Percentiles rank a stretch among this genome's conserved stretches.
Evolutionary conservation across 208 protist genomes (phyloP).

Genomic region (Acanthamoeba lenticulata): DNA sequence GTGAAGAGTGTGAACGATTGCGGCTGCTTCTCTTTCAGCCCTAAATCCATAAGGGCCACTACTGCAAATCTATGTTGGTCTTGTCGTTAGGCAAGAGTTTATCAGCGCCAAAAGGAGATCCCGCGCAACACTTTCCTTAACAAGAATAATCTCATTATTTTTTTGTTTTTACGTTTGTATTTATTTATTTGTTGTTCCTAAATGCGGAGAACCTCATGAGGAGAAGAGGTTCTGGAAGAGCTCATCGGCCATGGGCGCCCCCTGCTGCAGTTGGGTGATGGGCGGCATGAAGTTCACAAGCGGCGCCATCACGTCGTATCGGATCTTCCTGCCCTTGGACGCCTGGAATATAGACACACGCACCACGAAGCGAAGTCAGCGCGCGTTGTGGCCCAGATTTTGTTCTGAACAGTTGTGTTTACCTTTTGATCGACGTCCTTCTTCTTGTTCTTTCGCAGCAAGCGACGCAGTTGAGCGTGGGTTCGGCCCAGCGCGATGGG

Average conservation of each 20-base stretch:
- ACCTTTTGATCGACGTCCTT: conserved; percentile 50
- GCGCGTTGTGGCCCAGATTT: too few relatives aligned
- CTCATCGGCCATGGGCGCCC: conserved; percentile 27
- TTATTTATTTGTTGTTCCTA: too few relatives aligned
- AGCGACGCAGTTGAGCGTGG: conserved; percentile 8
- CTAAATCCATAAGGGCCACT: background rate
- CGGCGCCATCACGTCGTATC: conserved; percentile 19
- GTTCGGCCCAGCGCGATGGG: conserved; percentile 46
- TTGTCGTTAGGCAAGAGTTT: background rate
- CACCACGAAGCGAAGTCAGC: background rate
- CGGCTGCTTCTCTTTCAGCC: conserved; percentile 7
- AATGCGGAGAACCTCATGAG: background rate
- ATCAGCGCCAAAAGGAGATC: too few relatives aligned
- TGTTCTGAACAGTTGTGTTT: too few relatives aligned
- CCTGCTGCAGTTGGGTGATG: background rate
- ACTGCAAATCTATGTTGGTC: background rate
- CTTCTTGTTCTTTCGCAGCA: conserved; percentile 61
- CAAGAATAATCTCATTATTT: too few relatives aligned
- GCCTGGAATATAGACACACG: background rate
- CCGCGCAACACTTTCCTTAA: too few relatives aligned
- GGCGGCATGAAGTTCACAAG: conserved; percentile 45
- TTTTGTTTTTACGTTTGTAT: too few relatives aligned
- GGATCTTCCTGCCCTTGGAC: conserved; percentile 50
- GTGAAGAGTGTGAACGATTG: background rate
- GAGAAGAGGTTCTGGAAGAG: conserved; percentile 44